Conservation (phyloP, 2,329 filamentous ascomycete species). For the Didymella arachidicola region DNA sequence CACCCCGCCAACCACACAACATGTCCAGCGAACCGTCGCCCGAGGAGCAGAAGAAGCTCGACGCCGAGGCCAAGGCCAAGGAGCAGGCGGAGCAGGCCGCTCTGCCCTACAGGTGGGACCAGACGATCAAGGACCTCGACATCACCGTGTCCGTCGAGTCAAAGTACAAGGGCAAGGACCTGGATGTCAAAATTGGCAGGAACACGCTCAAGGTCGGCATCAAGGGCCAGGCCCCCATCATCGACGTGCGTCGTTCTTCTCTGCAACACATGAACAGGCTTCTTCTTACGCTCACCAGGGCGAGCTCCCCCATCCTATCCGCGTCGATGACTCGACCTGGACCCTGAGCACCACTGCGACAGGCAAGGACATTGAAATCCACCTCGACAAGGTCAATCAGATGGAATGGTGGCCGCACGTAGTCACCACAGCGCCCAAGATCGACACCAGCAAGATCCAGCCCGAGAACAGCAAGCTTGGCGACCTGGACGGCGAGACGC, state of each 20-base stretch:
- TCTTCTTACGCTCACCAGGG: constrained; percentile 64
- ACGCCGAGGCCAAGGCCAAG: constrained; percentile 69
- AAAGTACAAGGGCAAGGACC: constrained; percentile 83
- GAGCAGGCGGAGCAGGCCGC: constrained; percentile 88
- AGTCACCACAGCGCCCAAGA: constrained; percentile 82
- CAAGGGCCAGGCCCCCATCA: constrained; percentile 86
- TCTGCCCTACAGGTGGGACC: constrained; percentile 96
- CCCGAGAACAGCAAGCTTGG: constrained; percentile 91
- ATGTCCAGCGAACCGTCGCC: constrained; percentile 58
- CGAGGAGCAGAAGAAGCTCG: constrained; percentile 62
- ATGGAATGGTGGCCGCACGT: constrained; percentile 99
- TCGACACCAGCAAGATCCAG: constrained; percentile 93
- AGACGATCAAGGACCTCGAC: constrained; percentile 89
- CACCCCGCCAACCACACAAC: constrained; percentile 22
- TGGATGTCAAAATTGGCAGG: constrained; percentile 84
- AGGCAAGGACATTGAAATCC: constrained; percentile 80
- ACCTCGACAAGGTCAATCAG: constrained; percentile 95
- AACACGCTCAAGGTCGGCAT: constrained; percentile 78
- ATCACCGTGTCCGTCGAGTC: constrained; percentile 78
- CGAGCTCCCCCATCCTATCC: constrained; percentile 80
- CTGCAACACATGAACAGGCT: not conserved
- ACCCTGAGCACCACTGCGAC: constrained; percentile 72
- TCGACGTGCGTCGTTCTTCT: constrained; percentile 66
- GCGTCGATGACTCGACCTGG: constrained; percentile 91
- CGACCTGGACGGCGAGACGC: constrained; percentile 92